Evolutionary conservation across 2,329 filamentous ascomycete species (phyloP).

Genomic region (Hypomyces rosellus): DNA sequence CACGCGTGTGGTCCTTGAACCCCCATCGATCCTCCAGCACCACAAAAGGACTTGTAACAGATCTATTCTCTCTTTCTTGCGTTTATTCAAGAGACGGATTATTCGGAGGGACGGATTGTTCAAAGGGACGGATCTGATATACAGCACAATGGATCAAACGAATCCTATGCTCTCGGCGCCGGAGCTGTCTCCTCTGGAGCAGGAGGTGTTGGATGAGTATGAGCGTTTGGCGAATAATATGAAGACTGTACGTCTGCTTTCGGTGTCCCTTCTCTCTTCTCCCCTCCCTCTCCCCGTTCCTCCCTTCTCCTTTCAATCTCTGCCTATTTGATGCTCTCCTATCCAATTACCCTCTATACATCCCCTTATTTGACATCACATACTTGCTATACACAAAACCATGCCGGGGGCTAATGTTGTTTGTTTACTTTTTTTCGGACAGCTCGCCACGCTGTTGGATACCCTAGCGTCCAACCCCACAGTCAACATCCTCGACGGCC

Average conservation of each 20-base stretch:
- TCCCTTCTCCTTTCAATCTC: neutral
- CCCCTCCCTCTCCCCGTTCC: neutral
- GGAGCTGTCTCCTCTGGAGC: constrained; percentile 73
- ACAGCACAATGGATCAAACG: constrained; percentile 18
- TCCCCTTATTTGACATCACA: no score
- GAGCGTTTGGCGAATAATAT: constrained; percentile 81
- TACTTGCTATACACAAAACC: no score
- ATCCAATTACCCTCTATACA: no score
- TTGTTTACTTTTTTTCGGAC: constrained; percentile 12
- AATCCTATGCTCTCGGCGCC: constrained; percentile 35
- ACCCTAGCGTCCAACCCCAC: constrained; percentile 64
- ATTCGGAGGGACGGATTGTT: no score
- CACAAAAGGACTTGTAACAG: neutral
- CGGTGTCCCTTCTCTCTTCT: neutral
- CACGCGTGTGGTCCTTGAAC: no score
- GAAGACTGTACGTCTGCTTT: constrained; percentile 68
- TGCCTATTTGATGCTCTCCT: neutral
- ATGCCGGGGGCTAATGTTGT: no score
- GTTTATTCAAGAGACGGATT: no score
- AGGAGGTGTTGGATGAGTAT: constrained; percentile 94
- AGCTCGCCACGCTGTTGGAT: constrained; percentile 56
- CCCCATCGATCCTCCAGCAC: neutral
- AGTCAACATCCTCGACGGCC: constrained; percentile 75
- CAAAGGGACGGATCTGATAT: no score
- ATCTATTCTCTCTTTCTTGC: no score